Evolutionary conservation across 2,329 filamentous ascomycete genomes (phyloP).

Genomic region (Phyllosticta paracitricarpa): DNA sequence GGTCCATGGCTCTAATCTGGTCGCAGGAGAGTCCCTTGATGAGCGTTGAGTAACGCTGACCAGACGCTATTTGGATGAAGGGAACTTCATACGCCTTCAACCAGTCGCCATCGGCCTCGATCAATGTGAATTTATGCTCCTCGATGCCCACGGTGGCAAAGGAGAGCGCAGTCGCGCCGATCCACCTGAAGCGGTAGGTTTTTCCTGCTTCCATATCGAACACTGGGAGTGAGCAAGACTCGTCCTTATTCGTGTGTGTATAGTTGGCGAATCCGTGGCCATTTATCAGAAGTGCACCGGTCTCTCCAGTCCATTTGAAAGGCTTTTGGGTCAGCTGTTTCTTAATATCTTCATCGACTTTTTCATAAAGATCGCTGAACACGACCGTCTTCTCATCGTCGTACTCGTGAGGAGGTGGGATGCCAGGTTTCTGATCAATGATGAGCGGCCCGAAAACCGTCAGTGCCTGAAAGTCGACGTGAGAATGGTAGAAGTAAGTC

Average conservation of each 20-base stretch:
- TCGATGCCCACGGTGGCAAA: constrained; percentile 43
- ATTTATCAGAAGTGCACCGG: constrained; percentile 48
- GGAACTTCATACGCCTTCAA: constrained; percentile 38
- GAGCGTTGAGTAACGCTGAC: constrained; percentile 52
- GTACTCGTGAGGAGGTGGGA: constrained; percentile 45
- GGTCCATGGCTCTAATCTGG: constrained; percentile 31
- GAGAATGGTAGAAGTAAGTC: constrained; percentile 60
- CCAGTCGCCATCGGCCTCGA: constrained; percentile 48
- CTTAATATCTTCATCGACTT: constrained; percentile 44
- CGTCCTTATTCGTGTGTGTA: constrained; percentile 19
- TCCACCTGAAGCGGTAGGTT: constrained; percentile 52
- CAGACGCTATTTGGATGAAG: constrained; percentile 46
- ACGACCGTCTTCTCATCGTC: constrained; percentile 51
- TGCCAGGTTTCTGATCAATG: constrained; percentile 38
- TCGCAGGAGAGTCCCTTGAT: constrained; percentile 42
- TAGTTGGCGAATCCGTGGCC: constrained; percentile 37
- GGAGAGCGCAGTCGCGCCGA: constrained; percentile 48
- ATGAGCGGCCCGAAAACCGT: constrained; percentile 50
- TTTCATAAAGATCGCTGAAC: constrained; percentile 48
- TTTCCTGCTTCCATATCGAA: constrained; percentile 51
- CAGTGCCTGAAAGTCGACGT: constrained; percentile 52
- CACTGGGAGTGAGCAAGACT: constrained; percentile 37
- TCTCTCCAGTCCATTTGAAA: constrained; percentile 51
- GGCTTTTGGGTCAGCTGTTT: constrained; percentile 39
- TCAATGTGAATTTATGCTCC: constrained; percentile 48